Percentiles rank a stretch among this genome's conserved stretches.
phyloP scores from a whole-genome alignment of 78 protist species.

The Tieghemostelium lacteum region DNA sequence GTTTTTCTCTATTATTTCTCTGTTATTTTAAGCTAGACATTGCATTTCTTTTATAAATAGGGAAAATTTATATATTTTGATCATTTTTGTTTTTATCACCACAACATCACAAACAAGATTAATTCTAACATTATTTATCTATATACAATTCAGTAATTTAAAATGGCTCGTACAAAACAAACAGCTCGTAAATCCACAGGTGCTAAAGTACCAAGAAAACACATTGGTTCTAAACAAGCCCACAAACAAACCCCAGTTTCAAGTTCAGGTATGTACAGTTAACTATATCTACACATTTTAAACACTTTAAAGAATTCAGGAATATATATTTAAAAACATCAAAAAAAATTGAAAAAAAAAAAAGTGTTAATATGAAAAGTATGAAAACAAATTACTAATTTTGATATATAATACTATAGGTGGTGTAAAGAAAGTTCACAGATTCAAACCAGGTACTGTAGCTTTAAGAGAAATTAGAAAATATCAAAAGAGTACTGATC shows the following conservation, averaged over 20 bases:
- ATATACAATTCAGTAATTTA: background rate
- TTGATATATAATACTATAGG: slow-evolving; percentile 18
- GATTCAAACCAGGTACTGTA: slow-evolving; percentile 96
- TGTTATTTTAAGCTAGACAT: too few relatives aligned
- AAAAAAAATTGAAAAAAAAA: background rate
- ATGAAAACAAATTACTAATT: too few relatives aligned
- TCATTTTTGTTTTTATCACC: too few relatives aligned
- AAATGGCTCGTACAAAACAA: slow-evolving; percentile 97
- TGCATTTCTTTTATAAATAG: too few relatives aligned
- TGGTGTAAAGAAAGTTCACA: slow-evolving; percentile 89
- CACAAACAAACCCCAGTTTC: slow-evolving; percentile 78
- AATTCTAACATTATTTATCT: background rate
- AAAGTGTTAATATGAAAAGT: background rate
- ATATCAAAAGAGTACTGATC: slow-evolving; percentile 93
- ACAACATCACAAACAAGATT: too few relatives aligned
- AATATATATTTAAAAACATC: too few relatives aligned
- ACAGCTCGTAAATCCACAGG: slow-evolving; percentile 97
- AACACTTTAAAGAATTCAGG: too few relatives aligned
- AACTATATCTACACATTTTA: too few relatives aligned
- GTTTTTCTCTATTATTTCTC: too few relatives aligned
- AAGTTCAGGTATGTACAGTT: background rate
- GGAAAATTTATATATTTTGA: too few relatives aligned
- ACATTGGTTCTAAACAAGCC: slow-evolving; percentile 78
- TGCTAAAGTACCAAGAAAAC: slow-evolving; percentile 94
- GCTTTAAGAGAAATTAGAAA: slow-evolving; percentile 94